phyloP scores from a whole-genome alignment of 352 stramenopile species.

The Globisporangium okanoganense region DNA sequence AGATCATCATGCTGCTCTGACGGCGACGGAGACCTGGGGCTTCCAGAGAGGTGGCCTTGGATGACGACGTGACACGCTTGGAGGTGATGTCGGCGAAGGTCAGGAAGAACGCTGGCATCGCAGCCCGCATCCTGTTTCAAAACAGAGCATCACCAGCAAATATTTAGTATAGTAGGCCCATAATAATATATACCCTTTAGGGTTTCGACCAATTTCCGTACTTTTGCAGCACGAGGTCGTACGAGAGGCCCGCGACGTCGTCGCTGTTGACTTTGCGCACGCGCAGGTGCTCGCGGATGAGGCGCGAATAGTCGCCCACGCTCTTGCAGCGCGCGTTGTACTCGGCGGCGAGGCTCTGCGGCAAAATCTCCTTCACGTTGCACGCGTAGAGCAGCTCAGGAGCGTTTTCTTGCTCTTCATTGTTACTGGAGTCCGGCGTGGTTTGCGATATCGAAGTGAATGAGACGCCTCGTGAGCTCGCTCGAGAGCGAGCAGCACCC shows the following conservation, averaged over 20 bases:
- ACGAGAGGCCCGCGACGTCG: slow-evolving; percentile 36
- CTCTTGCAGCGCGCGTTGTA: slow-evolving; percentile 48
- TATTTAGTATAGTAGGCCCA: too few relatives aligned
- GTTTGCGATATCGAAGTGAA: slow-evolving; percentile 5
- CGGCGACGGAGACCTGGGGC: background rate
- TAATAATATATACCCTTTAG: too few relatives aligned
- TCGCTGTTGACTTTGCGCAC: slow-evolving; percentile 46
- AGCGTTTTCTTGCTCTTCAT: background rate
- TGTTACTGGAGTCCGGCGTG: background rate
- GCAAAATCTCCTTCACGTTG: slow-evolving; percentile 35
- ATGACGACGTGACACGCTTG: background rate
- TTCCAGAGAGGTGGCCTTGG: background rate
- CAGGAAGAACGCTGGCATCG: slow-evolving; percentile 35
- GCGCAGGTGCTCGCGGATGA: slow-evolving; percentile 34
- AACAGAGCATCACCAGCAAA: background rate
- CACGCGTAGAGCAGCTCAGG: slow-evolving; percentile 29
- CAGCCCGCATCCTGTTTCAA: slow-evolving; percentile 37
- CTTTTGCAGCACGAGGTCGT: slow-evolving; percentile 44
- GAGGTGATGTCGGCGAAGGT: slow-evolving; percentile 42
- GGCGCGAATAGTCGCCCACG: slow-evolving; percentile 39
- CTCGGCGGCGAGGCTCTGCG: slow-evolving; percentile 33
- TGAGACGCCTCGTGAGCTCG: background rate
- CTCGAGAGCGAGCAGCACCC: background rate
- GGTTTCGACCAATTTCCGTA: slow-evolving; percentile 1
- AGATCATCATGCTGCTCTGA: slow-evolving; percentile 10